Conservation (phyloP, 345 rosid species). For the Moringa oleifera region DNA sequence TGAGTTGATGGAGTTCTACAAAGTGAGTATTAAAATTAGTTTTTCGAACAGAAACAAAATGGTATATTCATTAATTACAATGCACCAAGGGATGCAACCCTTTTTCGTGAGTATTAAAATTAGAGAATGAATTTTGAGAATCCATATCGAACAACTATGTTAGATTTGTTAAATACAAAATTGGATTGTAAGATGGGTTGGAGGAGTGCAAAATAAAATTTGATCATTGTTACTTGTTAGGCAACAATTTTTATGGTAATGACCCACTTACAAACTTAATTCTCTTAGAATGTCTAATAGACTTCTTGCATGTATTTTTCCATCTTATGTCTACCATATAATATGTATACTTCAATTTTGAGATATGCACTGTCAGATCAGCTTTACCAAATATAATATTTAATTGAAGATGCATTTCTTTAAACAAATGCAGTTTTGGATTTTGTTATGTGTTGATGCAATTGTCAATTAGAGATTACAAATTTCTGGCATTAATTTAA, state of each 20-base stretch:
- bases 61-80: no score
- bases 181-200: background rate
- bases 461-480: background rate
- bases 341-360: background rate
- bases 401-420: background rate
- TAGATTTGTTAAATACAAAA: background rate
- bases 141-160: background rate
- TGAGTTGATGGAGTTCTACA: conserved; percentile 71
- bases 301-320: background rate
- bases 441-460: background rate
- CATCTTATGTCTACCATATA: no score
- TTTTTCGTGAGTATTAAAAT: no score
- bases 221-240: background rate
- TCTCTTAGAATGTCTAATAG: background rate
- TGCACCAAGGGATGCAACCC: no score
- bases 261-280: background rate
- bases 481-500: no score
- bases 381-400: background rate
- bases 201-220: no score
- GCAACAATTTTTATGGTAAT: no score
- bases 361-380: background rate
- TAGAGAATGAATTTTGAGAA: background rate
- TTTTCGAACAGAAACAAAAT: no score
- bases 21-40: conserved; percentile 44
- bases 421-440: no score